Conservation (phyloP, 306 rosid genomes). For the Prunus mume region DNA sequence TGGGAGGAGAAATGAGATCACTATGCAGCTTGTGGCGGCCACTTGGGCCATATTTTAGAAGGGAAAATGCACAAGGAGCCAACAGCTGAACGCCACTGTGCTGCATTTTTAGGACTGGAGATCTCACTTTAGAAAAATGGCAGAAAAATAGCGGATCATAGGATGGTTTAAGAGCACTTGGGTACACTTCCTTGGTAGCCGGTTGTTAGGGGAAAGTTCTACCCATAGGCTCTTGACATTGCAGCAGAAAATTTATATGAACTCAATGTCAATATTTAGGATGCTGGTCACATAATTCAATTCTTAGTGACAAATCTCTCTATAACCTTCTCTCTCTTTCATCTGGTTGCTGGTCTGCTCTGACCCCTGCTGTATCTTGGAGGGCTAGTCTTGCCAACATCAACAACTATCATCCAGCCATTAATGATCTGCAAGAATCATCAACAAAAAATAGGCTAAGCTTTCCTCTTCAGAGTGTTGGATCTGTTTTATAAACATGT, state of each 20-base stretch:
- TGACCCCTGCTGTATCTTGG: constrained; percentile 41
- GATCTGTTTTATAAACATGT: neutral
- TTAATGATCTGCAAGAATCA: constrained; percentile 66
- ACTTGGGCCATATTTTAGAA: too few relatives aligned
- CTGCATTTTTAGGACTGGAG: too few relatives aligned
- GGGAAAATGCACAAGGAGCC: too few relatives aligned
- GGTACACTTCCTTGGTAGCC: too few relatives aligned
- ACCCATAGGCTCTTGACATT: too few relatives aligned
- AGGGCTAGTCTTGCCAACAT: constrained; percentile 67
- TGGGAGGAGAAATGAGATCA: too few relatives aligned
- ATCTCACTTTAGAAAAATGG: too few relatives aligned
- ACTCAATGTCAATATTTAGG: neutral
- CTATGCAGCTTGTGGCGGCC: too few relatives aligned
- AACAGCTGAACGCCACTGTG: too few relatives aligned
- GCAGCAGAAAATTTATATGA: neutral
- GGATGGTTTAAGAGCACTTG: too few relatives aligned
- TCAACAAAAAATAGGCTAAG: constrained; percentile 10
- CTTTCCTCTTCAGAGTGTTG: constrained; percentile 2
- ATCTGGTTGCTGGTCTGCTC: constrained; percentile 29
- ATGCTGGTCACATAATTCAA: neutral
- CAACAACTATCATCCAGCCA: constrained; percentile 96
- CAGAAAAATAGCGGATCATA: too few relatives aligned
- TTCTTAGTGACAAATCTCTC: neutral
- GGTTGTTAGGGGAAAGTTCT: too few relatives aligned
- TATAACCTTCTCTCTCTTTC: neutral